A percentile compares a stretch with the other conserved stretches of the same genome.
Evolutionary conservation across 495 filamentous ascomycete genomes (phyloP).

Genomic region (Podospora comata): DNA sequence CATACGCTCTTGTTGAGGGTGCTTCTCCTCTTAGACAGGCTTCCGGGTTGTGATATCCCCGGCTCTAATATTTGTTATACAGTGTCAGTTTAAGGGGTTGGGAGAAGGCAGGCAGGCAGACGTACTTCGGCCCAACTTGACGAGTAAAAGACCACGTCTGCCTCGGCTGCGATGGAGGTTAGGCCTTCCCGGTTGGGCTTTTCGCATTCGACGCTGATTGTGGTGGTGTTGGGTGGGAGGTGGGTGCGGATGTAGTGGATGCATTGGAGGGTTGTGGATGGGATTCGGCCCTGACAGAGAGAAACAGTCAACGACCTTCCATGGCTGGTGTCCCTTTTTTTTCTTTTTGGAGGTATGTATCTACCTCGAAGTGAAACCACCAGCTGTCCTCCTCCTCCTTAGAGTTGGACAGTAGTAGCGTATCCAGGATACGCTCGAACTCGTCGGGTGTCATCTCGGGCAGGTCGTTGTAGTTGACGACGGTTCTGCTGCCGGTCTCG

Average conservation of each 20-base stretch:
- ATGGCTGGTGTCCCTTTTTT: background rate
- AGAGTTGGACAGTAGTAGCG: constrained; percentile 3
- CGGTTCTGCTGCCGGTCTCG: constrained; percentile 58
- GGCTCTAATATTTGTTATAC: constrained; percentile 23
- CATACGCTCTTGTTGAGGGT: constrained; percentile 31
- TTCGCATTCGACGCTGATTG: constrained; percentile 67
- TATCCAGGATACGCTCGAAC: constrained; percentile 37
- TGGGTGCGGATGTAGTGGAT: constrained; percentile 53
- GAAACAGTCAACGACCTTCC: background rate
- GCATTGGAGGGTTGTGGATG: constrained; percentile 60
- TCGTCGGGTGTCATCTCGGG: constrained; percentile 62
- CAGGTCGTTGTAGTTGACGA: constrained; percentile 67
- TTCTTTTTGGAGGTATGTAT: too few species aligned
- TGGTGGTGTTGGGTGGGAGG: constrained; percentile 35
- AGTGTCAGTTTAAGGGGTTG: constrained; percentile 1
- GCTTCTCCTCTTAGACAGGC: constrained; percentile 36
- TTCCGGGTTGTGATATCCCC: constrained; percentile 34
- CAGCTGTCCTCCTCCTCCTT: constrained; percentile 37
- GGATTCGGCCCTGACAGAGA: constrained; percentile 55
- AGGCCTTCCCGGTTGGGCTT: constrained; percentile 62
- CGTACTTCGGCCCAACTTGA: constrained; percentile 65
- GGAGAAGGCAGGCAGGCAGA: constrained; percentile 2
- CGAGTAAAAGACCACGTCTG: constrained; percentile 69
- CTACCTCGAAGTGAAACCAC: constrained; percentile 70
- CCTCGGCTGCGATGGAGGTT: constrained; percentile 56